phyloP scores from a whole-genome alignment of 306 rosid species.

The Albizia julibrissin region DNA sequence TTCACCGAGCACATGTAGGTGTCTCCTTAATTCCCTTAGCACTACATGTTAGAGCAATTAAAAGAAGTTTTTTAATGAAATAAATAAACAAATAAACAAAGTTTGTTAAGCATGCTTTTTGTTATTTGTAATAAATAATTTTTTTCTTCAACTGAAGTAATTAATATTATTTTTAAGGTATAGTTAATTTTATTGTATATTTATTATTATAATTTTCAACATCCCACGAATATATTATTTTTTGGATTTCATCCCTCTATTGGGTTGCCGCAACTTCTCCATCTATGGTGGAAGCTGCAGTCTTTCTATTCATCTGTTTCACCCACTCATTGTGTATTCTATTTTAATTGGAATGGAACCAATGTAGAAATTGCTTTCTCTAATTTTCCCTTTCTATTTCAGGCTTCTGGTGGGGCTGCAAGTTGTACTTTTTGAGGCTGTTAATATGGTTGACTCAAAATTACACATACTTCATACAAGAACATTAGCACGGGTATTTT shows the following conservation, averaged over 20 bases:
- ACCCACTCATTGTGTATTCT: not conserved
- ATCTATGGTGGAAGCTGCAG: not conserved
- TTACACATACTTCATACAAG: not conserved
- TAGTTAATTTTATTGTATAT: no score
- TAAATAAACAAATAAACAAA: no score
- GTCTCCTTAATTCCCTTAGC: no score
- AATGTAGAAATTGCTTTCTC: not conserved
- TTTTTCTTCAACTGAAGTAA: no score
- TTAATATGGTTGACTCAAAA: constrained; percentile 1
- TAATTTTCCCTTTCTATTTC: constrained; percentile 35
- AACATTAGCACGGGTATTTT: not conserved
- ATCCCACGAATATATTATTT: not conserved
- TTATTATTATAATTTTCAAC: no score
- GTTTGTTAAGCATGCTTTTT: no score
- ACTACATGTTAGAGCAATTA: no score
- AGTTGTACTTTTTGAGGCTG: constrained; percentile 31
- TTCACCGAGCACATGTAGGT: no score
- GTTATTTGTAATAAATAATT: no score
- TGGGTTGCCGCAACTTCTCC: not conserved
- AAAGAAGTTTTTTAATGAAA: no score
- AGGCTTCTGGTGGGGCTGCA: constrained; percentile 67
- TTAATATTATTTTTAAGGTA: no score
- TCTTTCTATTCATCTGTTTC: not conserved
- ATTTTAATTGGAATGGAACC: constrained; percentile 9
- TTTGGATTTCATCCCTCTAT: not conserved